Evolutionary conservation across 306 rosid species (phyloP).

Genomic region (Cucurbita moschata): DNA sequence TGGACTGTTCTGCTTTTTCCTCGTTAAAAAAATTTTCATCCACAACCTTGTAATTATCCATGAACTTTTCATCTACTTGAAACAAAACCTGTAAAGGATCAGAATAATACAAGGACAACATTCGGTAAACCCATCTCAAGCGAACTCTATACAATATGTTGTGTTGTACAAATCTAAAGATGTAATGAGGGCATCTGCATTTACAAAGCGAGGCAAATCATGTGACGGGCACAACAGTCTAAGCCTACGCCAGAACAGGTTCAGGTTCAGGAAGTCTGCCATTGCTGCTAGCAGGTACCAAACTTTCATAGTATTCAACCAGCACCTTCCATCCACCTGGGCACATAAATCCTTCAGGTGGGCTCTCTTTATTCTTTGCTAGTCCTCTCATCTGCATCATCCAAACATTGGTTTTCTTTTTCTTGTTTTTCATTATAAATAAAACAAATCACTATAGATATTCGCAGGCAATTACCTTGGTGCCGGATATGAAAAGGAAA

Average conservation of each 20-base stretch:
- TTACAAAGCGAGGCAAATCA: not conserved
- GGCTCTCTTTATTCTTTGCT: slow-evolving; percentile 83
- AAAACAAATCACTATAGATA: not conserved
- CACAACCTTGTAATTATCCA: not conserved
- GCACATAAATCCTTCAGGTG: slow-evolving; percentile 98
- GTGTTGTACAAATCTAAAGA: not conserved
- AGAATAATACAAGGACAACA: not conserved
- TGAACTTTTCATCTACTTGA: not conserved
- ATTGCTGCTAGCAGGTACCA: slow-evolving; percentile 29
- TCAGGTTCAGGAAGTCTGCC: slow-evolving; percentile 60
- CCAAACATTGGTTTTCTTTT: not conserved
- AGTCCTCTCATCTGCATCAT: slow-evolving; percentile 72
- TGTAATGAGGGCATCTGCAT: not conserved
- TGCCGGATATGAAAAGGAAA: slow-evolving; percentile 90
- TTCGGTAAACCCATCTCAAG: not conserved
- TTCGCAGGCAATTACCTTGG: slow-evolving; percentile 44
- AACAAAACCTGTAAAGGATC: not conserved
- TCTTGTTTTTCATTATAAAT: too few species aligned
- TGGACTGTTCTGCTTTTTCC: not conserved
- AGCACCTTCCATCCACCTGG: slow-evolving; percentile 94
- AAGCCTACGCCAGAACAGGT: slow-evolving; percentile 44
- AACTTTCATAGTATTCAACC: slow-evolving; percentile 85
- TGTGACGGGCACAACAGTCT: slow-evolving; percentile 11
- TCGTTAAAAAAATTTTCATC: not conserved
- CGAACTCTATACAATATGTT: not conserved